phyloP scores from a whole-genome alignment of 768 basidiomycete species.

The Grammothele lineata region DNA sequence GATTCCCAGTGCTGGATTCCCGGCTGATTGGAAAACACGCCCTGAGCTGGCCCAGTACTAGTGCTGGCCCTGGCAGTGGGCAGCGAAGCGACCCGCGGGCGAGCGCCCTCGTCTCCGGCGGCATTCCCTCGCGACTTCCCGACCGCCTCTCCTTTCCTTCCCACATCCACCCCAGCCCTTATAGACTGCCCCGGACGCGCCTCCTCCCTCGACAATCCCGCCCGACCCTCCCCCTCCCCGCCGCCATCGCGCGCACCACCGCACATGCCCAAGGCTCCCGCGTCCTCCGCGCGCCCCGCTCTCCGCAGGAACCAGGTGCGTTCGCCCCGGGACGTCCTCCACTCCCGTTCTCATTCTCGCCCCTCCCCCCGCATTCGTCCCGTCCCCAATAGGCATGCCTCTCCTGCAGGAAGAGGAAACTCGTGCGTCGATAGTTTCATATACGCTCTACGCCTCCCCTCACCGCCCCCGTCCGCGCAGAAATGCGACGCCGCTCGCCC shows the following conservation, averaged over 20 bases:
- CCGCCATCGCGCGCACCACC: background rate
- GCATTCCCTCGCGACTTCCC: conserved; percentile 10
- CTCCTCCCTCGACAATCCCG: conserved; percentile 1
- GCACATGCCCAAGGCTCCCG: conserved; percentile 65
- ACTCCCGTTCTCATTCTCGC: conserved; percentile 6
- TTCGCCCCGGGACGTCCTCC: conserved; percentile 5
- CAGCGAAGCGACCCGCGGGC: too few species aligned
- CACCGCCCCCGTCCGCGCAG: conserved; percentile 32
- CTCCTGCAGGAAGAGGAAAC: conserved; percentile 79
- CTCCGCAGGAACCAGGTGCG: conserved; percentile 75
- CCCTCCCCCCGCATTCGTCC: too few species aligned
- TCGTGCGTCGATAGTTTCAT: conserved; percentile 44
- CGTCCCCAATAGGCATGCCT: conserved; percentile 56
- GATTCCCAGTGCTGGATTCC: too few species aligned
- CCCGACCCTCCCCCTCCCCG: background rate
- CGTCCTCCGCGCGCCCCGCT: conserved; percentile 50
- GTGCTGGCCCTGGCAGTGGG: too few species aligned
- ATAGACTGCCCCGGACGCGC: too few species aligned
- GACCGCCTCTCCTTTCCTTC: conserved; percentile 10
- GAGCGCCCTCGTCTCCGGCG: conserved; percentile 3
- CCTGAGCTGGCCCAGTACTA: too few species aligned
- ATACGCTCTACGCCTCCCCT: conserved; percentile 6
- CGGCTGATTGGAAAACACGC: too few species aligned
- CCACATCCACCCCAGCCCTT: conserved; percentile 8
- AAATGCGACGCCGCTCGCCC: conserved; percentile 89